Evolutionary conservation across 306 rosid species (phyloP).

Genomic region (Acacia confusa): DNA sequence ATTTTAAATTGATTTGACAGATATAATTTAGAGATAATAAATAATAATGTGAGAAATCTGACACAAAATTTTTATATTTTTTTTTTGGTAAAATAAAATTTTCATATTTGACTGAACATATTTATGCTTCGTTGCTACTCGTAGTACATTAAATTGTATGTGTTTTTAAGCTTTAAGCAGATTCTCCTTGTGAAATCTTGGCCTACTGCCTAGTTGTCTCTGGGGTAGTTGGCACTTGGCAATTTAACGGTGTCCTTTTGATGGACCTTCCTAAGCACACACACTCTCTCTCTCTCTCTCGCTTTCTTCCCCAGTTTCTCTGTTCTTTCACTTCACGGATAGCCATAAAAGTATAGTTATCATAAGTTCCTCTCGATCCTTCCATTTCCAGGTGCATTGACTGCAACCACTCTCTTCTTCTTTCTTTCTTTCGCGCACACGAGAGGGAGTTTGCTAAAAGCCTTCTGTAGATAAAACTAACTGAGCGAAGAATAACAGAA

Average conservation of each 20-base stretch:
- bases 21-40: no score
- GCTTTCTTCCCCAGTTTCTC: slow-evolving; percentile 11
- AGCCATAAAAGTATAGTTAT: slow-evolving; percentile 23
- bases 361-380: slow-evolving; percentile 20
- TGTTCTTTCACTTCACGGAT: slow-evolving; percentile 27
- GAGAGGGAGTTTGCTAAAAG: slow-evolving; percentile 9
- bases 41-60: no score
- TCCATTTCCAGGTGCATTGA: slow-evolving; percentile 28
- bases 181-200: slow-evolving; percentile 49
- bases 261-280: slow-evolving; percentile 46
- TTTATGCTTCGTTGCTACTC: neutral
- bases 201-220: slow-evolving; percentile 62
- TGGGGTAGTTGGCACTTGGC: slow-evolving; percentile 54
- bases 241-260: slow-evolving; percentile 41
- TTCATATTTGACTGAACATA: no score
- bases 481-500: slow-evolving; percentile 20
- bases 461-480: slow-evolving; percentile 13
- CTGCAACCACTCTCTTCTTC: slow-evolving; percentile 4
- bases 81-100: no score
- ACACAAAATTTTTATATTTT: no score
- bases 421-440: slow-evolving; percentile 18
- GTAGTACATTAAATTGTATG: neutral
- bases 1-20: no score
- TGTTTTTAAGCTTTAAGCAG: neutral
- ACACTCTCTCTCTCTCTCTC: neutral